phyloP scores from a whole-genome alignment of 2,329 filamentous ascomycete species.

The Sporothrix curviconia region DNA sequence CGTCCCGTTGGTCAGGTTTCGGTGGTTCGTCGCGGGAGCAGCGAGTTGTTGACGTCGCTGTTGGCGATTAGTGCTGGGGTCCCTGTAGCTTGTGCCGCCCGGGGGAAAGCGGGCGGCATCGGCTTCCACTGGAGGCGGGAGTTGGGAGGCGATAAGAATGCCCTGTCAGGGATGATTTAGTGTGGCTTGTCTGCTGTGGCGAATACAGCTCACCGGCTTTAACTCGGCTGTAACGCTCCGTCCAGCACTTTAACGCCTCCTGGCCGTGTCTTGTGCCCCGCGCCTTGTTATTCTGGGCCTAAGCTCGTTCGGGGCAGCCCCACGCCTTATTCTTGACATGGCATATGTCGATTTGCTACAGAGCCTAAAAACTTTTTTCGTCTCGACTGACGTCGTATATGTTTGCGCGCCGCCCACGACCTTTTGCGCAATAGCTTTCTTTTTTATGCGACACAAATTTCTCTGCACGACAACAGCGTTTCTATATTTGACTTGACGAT shows the following conservation, averaged over 20 bases:
- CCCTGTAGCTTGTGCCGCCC: no score
- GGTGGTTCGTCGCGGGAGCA: no score
- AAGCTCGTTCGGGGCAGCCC: background rate
- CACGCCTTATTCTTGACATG: slow-evolving; percentile 4
- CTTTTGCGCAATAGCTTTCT: no score
- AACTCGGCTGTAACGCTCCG: no score
- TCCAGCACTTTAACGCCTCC: background rate
- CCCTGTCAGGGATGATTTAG: background rate
- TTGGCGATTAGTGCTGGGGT: background rate
- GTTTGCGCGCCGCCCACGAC: no score
- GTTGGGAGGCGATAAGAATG: background rate
- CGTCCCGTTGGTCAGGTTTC: no score
- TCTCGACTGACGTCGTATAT: background rate
- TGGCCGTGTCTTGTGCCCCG: background rate
- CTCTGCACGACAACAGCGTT: background rate
- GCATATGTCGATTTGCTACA: slow-evolving; percentile 3
- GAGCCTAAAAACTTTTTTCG: slow-evolving; percentile 7
- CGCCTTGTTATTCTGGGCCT: slow-evolving; percentile 4
- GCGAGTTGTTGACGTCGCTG: slow-evolving; percentile 1
- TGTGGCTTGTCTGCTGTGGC: slow-evolving; percentile 7
- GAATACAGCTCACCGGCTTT: background rate
- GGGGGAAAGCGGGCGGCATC: background rate
- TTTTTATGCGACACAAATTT: no score
- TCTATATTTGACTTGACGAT: background rate
- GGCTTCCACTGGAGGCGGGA: background rate